A percentile compares a stretch with the other conserved stretches of the same genome.
These are phyloP conservation scores for Apiotrichum gracile DNA, from an alignment of 1,284 basidiomycete species.

Conservation along the genomic window DNA sequence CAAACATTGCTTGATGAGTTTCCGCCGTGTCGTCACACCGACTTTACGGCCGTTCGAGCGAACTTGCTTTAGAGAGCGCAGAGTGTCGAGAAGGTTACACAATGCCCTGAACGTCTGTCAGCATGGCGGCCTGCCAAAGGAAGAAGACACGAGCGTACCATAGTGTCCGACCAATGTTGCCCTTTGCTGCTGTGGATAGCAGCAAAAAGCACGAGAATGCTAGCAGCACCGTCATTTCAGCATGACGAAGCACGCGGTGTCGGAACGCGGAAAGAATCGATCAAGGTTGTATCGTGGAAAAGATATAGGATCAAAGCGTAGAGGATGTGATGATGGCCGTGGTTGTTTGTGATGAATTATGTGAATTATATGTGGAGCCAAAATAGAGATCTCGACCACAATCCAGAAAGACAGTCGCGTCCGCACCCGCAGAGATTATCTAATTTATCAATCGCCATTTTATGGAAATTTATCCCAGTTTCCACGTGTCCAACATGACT, in stretches of 20 bases:
- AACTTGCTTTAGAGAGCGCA: slow-evolving; percentile 25
- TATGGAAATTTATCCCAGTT: background rate
- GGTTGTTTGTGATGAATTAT: too few relatives aligned
- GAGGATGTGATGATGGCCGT: background rate
- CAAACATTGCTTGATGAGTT: slow-evolving; percentile 26
- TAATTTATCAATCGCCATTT: background rate
- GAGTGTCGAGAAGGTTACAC: slow-evolving; percentile 29
- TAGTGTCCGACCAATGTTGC: background rate
- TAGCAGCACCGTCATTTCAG: background rate
- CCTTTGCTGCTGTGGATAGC: background rate
- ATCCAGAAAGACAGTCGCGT: background rate
- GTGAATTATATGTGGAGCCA: too few relatives aligned
- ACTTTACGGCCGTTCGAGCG: slow-evolving; percentile 30
- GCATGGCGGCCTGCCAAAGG: too few relatives aligned
- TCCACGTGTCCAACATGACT: background rate
- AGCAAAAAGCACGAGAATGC: background rate
- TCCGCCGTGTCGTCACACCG: slow-evolving; percentile 24
- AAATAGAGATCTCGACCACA: background rate
- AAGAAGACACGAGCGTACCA: too few relatives aligned
- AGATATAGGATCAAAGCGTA: background rate
- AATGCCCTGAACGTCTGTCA: slow-evolving; percentile 19
- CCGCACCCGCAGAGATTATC: background rate
- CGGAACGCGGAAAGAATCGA: background rate
- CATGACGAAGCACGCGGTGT: background rate
- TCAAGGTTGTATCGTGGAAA: background rate